Evolutionary conservation across 305 asterid species (phyloP), one percentile per base, ranked within the genome.

Genomic region (Plantago lanceolata): DNA sequence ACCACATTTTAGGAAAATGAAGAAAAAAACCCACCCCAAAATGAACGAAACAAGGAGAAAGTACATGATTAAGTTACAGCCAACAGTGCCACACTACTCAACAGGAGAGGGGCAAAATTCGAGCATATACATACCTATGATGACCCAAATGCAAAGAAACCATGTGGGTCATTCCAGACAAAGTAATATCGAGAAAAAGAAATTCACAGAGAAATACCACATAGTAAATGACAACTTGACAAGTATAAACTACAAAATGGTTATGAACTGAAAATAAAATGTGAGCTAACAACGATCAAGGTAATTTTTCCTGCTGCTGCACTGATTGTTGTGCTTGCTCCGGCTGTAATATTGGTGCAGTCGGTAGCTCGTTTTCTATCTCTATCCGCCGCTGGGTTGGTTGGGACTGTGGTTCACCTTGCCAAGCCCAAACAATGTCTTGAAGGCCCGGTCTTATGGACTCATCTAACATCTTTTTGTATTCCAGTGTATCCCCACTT

Each of bases 401-500:
- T 51, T 52, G 50, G 7, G 56, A 18, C 55, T 57, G 59, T 18
- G 67, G 70, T n/a, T 79, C 86, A 16, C 71, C 75, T 68, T 82
- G 81, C 84, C 80, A 82, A 48, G 78, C 74, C 83, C 85, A 86
- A 43, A 82, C 83, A 67, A 82, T 76, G 43, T 84, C 89, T 70
- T 78, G 80, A 33, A 86, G 84, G 51, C 81, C 79, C 1, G 94
- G 90, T 61, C 78, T 71, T 14, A 86, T 65, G 68, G 76, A 68
- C 71, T 84, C 81, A 1, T 82, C 73, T 21, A 84, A 61, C 43
- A 86, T 21, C 70, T 63, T 71, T 68, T 78, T 74, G 70, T 78
- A 86, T 45, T 86, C 89, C 50, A 81, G 47, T 1, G 87, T 73
- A 69, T 84, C 91, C 0, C 95, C 88, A 19, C 63, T 67, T 1